Base-by-base conservation (phyloP, 1,284 basidiomycete genomes). In the Ustilago crameri region DNA sequence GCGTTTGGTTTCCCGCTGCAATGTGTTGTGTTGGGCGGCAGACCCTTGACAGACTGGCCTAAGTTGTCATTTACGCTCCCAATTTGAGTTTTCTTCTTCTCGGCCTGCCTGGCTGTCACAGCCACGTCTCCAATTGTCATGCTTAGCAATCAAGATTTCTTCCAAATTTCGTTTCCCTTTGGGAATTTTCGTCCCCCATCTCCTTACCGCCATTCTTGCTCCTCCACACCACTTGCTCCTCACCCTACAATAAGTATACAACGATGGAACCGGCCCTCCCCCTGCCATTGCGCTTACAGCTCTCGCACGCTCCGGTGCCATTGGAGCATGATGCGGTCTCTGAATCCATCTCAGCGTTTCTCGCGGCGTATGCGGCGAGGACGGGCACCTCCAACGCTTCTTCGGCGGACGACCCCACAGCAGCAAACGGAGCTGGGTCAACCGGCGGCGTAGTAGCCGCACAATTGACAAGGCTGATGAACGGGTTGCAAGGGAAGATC, bases 231-330 rank as follows among this genome's bases (percentile, higher is more conserved):
- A 10, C 17, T n/a, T 45, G 14, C 22, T 23, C 20, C 41, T 24
- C 41, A 42, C 10, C n/a, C 9, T 4, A 10, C 49, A 26, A n/a
- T n/a, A n/a, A 0, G 12, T 43, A 30, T 20, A 23, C 47, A 47
- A 23, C 23, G 8, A 74, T 74, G 71, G 71, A 74, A 43, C 62
- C 66, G 5, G 48, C 59, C 20, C 62, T 74, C 0, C 56, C 71
- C 0, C 51, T 59, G 7, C 71, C 71, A 3, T 43, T 74, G 3
- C 45, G 71, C 0, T 52, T 74, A 0, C 43, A 62, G 20, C 58
- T 66, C 5, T 32, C 43, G 5, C 51, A 52, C 27, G 20, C 41
- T 0, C 30, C 57, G 0, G 27, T 49, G 2, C 45, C 54, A 0
- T 47, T 50, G 9, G 41, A 52, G 0, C 71, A 74, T 40, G 3